A percentile compares a stretch with the other conserved stretches of the same genome.
Evolutionary conservation across 2,329 filamentous ascomycete genomes (phyloP).

Genomic region (Blastomyces silverae): DNA sequence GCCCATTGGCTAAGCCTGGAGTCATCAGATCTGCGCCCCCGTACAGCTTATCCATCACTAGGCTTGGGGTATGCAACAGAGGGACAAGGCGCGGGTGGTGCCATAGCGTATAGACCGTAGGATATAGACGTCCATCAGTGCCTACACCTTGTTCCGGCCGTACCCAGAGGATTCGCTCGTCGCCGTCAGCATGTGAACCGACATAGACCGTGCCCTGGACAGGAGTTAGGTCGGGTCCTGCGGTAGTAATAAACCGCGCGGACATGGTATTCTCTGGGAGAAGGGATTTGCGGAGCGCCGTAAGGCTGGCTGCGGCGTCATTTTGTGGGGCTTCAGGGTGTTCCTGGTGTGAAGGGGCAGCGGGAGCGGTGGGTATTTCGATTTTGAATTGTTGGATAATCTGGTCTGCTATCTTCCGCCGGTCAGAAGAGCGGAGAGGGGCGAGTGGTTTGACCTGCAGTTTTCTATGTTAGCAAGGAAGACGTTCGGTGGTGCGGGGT

Average conservation of each 20-base stretch:
- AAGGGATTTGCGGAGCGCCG: constrained; percentile 51
- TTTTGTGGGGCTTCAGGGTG: constrained; percentile 27
- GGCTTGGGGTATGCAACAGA: constrained; percentile 55
- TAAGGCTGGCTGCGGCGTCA: constrained; percentile 40
- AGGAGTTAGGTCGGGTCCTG: constrained; percentile 54
- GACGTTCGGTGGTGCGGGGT: not conserved
- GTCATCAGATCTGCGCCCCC: constrained; percentile 63
- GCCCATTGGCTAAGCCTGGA: constrained; percentile 57
- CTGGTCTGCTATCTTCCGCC: constrained; percentile 59
- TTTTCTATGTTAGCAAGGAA: constrained; percentile 16
- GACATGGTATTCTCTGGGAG: constrained; percentile 58
- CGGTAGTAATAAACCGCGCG: constrained; percentile 59
- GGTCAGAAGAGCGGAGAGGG: constrained; percentile 60
- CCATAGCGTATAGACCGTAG: constrained; percentile 60
- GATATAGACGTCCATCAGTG: constrained; percentile 38
- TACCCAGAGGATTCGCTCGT: constrained; percentile 59
- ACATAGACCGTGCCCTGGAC: constrained; percentile 60
- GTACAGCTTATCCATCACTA: constrained; percentile 55
- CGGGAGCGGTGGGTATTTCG: constrained; percentile 39
- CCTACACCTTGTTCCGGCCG: constrained; percentile 50
- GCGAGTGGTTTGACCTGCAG: constrained; percentile 58
- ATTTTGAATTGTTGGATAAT: constrained; percentile 58
- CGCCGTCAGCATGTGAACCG: constrained; percentile 51
- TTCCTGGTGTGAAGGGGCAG: constrained; percentile 31
- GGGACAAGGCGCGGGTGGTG: constrained; percentile 55